Evolutionary conservation across 1,139 yeast species (phyloP).

Genomic region (Debaryomyces nepalensis): DNA sequence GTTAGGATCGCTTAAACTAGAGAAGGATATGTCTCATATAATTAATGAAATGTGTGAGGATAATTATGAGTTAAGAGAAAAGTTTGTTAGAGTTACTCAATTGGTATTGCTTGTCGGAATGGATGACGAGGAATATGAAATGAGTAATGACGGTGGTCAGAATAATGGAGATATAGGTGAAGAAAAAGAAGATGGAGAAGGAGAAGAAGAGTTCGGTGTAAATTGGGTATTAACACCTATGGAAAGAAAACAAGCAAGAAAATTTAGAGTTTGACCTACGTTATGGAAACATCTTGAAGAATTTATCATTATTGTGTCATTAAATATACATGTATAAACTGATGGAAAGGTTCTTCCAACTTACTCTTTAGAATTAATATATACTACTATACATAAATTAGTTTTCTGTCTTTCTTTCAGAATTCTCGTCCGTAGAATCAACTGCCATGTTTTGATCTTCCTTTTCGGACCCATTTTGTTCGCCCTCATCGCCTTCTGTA

Average conservation of each 20-base stretch:
- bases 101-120: slow-evolving; percentile 79
- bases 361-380: slow-evolving; percentile 4
- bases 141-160: slow-evolving; percentile 33
- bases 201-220: slow-evolving; percentile 51
- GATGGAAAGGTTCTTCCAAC: neutral
- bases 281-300: too few relatives aligned
- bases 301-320: slow-evolving; percentile 9
- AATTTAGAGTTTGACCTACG: slow-evolving; percentile 36
- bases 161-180: slow-evolving; percentile 34
- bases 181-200: slow-evolving; percentile 48
- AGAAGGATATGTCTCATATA: slow-evolving; percentile 76
- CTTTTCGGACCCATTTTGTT: slow-evolving; percentile 9
- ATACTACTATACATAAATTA: neutral
- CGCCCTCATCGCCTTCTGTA: slow-evolving; percentile 10
- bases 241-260: slow-evolving; percentile 67
- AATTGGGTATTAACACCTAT: slow-evolving; percentile 83
- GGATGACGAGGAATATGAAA: slow-evolving; percentile 75
- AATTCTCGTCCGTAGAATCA: neutral
- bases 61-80: slow-evolving; percentile 74
- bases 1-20: slow-evolving; percentile 81
- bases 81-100: slow-evolving; percentile 81
- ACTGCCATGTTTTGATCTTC: slow-evolving; percentile 17
- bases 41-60: slow-evolving; percentile 66
- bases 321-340: slow-evolving; percentile 1
- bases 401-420: slow-evolving; percentile 11